Percentiles rank a stretch among this genome's conserved stretches.
phyloP scores from a whole-genome alignment of 2,329 filamentous ascomycete species.

The Claviceps sp. region DNA sequence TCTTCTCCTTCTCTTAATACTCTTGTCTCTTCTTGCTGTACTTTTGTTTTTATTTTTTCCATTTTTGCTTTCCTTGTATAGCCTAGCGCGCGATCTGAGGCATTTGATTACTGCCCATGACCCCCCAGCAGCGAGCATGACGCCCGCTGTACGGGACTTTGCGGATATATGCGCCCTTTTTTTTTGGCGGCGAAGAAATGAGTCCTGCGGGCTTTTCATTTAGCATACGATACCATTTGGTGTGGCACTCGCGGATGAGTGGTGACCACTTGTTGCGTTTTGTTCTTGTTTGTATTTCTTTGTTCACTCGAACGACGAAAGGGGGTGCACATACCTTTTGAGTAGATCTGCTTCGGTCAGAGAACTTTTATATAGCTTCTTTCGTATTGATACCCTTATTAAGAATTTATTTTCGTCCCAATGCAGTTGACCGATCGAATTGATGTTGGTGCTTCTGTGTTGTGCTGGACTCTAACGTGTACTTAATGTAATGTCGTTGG shows the following conservation, averaged over 20 bases:
- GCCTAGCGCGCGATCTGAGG: neutral
- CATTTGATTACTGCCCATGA: too few relatives aligned
- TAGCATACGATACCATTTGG: constrained; percentile 6
- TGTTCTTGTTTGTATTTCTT: neutral
- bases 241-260: constrained; percentile 1
- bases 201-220: neutral
- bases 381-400: constrained; percentile 1
- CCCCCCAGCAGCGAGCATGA: neutral
- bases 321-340: neutral
- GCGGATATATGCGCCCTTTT: neutral
- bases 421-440: too few relatives aligned
- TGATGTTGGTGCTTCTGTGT: too few relatives aligned
- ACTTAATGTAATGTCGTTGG: too few relatives aligned
- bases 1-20: neutral
- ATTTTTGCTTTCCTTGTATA: neutral
- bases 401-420: too few relatives aligned
- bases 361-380: constrained; percentile 1
- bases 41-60: neutral
- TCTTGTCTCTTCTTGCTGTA: neutral
- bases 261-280: neutral
- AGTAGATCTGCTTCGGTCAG: constrained; percentile 3
- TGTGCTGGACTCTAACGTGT: too few relatives aligned
- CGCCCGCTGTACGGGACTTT: neutral
- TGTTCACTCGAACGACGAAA: neutral
- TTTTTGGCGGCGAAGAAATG: neutral